A percentile compares a stretch with the other conserved stretches of the same genome.
Conservation (phyloP, 163 green algal species). For the Chlamydomonas reinhardtii region DNA sequence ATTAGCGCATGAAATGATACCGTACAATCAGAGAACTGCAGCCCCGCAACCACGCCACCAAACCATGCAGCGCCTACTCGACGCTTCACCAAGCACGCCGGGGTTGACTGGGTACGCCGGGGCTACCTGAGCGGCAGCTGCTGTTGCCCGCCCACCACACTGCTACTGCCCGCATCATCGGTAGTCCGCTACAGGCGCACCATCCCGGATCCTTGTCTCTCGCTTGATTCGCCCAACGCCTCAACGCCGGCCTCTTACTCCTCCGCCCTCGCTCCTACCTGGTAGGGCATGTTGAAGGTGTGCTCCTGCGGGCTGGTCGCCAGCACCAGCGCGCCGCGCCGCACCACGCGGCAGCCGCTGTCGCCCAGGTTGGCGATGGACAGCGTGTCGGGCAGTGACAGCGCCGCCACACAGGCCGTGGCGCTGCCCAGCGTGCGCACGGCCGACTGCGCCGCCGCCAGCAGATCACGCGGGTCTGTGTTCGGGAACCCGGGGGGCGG, state of each 20-base stretch:
- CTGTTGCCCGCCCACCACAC: too few relatives aligned
- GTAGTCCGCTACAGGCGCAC: too few relatives aligned
- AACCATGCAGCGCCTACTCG: background rate
- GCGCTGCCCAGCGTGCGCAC: slow-evolving; percentile 64
- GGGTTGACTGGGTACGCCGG: too few relatives aligned
- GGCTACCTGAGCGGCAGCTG: too few relatives aligned
- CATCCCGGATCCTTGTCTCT: too few relatives aligned
- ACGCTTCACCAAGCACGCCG: background rate
- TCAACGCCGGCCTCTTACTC: too few relatives aligned
- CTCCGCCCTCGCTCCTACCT: slow-evolving; percentile 48
- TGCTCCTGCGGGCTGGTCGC: slow-evolving; percentile 68
- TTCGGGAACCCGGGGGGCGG: too few relatives aligned
- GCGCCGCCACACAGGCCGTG: slow-evolving; percentile 67
- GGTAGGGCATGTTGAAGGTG: slow-evolving; percentile 78
- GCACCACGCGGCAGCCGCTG: slow-evolving; percentile 85
- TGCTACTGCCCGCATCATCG: too few relatives aligned
- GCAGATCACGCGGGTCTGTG: slow-evolving; percentile 43
- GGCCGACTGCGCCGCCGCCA: slow-evolving; percentile 57
- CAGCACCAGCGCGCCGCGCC: slow-evolving; percentile 76
- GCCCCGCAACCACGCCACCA: background rate
- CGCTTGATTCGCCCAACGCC: too few relatives aligned
- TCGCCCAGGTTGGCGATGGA: slow-evolving; percentile 86
- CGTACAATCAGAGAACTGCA: too few relatives aligned
- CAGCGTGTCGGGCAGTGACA: slow-evolving; percentile 35
- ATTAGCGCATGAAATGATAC: too few relatives aligned